Evolutionary conservation across 2,329 filamentous ascomycete genomes (phyloP).

Genomic region (Zelopaecilomyces penicillatus): DNA sequence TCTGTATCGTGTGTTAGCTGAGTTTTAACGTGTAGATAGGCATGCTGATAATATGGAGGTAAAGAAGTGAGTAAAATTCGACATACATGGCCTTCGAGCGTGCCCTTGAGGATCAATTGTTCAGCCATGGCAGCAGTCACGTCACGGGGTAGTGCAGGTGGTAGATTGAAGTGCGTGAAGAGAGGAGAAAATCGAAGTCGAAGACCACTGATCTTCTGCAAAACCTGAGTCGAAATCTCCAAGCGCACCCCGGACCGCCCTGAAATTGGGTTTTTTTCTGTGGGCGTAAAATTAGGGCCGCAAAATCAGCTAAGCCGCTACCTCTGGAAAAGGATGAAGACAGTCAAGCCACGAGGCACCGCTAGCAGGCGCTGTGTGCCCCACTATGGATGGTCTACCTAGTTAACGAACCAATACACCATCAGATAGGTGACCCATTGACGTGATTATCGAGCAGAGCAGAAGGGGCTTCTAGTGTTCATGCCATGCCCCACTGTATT

Average conservation of each 20-base stretch:
- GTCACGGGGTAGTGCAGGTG: constrained; percentile 33
- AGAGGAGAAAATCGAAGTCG: constrained; percentile 27
- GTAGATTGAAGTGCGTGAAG: constrained; percentile 19
- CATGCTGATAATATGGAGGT: background rate
- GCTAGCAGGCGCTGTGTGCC: background rate
- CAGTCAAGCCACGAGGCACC: background rate
- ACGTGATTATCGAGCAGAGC: background rate
- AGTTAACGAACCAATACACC: background rate
- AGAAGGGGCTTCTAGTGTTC: too few relatives aligned
- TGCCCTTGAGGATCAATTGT: constrained; percentile 92
- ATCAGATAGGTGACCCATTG: too few relatives aligned
- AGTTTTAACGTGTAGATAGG: background rate
- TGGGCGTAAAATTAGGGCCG: constrained; percentile 46
- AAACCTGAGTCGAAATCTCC: constrained; percentile 13
- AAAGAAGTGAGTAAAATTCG: constrained; percentile 16
- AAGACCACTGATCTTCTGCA: constrained; percentile 21
- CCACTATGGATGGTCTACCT: background rate
- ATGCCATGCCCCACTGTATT: too few relatives aligned
- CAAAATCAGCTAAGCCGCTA: constrained; percentile 14
- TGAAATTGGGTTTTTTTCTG: constrained; percentile 38
- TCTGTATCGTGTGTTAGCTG: constrained; percentile 37
- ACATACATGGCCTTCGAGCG: constrained; percentile 91
- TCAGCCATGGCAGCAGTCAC: constrained; percentile 65
- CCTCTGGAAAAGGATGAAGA: background rate
- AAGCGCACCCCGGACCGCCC: constrained; percentile 14